Evolutionary conservation across 768 basidiomycete species (phyloP), one percentile per base, ranked within the genome.

Genomic region (Antrodiella citrinella): DNA sequence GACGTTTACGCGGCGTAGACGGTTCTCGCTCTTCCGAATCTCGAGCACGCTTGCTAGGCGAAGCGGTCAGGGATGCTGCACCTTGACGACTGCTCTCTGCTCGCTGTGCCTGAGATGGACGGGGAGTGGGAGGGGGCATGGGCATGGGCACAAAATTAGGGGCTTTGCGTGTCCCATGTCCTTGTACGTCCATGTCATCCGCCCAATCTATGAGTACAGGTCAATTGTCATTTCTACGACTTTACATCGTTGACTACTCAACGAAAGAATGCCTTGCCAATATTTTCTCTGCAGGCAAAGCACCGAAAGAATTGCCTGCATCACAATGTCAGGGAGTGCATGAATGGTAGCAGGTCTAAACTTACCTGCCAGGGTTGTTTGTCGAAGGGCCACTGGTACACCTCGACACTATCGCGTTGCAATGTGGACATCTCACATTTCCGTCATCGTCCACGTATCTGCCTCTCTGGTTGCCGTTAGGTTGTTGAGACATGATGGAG

Each of bases 101-200:
- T 7, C 45, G 45, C 45, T 45, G 45, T 12, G 45, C 45, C n/a
- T 45, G 45, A 4, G 45, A 45, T 7, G 45, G 45, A 45, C 18
- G 45, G 24, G 45, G 45, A 4, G 45, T 45, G 9, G 23, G 9
- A 15, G 45, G 12, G 15, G 15, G 13, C 12, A 4, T 20, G 23
- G n/a, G 9, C 12, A 45, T 19, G 12, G 13, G 42, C 7, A 44
- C 13, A 24, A 15, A 22, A n/a, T 20, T 44, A 45, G 23, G 12
- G n/a, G 45, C 18, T 24, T 24, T 25, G 45, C 9, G 18, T 45
- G 45, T 24, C 9, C n/a, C 25, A 18, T 15, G 15, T 15, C 30
- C n/a, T 44, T 5, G 9, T 22, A 22, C 42, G 18, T 24, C 9
- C 19, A 9, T 13, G 13, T 45, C 45, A n/a, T 45, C 45, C 9